Percentiles rank a stretch among this genome's conserved stretches.
These are phyloP conservation scores for Citrus sp. DNA, from an alignment of 345 rosid genomes.

Conservation along the genomic window DNA sequence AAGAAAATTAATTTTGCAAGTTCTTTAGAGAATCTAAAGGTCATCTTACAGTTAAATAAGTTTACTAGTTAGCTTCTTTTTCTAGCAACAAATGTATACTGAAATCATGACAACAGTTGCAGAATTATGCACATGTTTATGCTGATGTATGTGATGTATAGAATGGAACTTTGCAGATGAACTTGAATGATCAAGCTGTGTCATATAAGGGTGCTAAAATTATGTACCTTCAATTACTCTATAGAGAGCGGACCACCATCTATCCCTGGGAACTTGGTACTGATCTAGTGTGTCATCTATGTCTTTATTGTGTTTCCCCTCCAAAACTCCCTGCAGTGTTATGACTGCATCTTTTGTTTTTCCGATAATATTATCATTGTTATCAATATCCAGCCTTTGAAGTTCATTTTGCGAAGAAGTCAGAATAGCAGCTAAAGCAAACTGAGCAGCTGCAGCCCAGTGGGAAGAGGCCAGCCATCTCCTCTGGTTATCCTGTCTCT, in stretches of 20 bases:
- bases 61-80: not conserved
- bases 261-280: slow-evolving; percentile 36
- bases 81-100: not conserved
- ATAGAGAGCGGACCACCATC: slow-evolving; percentile 67
- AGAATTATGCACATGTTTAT: not conserved
- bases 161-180: not conserved
- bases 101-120: not conserved
- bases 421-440: slow-evolving; percentile 49
- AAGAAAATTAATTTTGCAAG: not conserved
- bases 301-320: slow-evolving; percentile 49
- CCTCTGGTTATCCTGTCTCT: slow-evolving; percentile 9
- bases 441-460: slow-evolving; percentile 56
- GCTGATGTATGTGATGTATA: not conserved
- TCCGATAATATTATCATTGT: slow-evolving; percentile 29
- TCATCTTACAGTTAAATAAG: not conserved
- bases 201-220: not conserved
- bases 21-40: not conserved
- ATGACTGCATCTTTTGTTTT: slow-evolving; percentile 55
- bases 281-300: slow-evolving; percentile 36
- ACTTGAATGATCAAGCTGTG: not conserved
- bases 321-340: slow-evolving; percentile 53
- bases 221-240: slow-evolving; percentile 55
- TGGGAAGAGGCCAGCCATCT: slow-evolving; percentile 49
- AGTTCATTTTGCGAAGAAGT: slow-evolving; percentile 49
- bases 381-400: slow-evolving; percentile 34